These are phyloP conservation scores for Kazachstania sp. DNA, from an alignment of 1,139 yeast genomes.

Conservation along the genomic window DNA sequence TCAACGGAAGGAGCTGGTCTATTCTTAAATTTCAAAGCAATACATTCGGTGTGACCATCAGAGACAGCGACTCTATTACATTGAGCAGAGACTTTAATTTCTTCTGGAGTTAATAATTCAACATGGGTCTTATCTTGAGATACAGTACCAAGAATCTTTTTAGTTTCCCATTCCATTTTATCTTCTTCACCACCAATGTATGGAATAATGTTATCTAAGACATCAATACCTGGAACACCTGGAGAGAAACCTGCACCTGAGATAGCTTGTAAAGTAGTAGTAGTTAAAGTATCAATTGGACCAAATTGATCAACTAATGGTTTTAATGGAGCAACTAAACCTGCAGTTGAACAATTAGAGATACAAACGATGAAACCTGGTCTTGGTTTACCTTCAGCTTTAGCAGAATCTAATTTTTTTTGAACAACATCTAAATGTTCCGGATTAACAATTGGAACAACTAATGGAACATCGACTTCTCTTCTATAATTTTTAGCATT, in stretches of 20 bases:
- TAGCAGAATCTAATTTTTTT: constrained; percentile 46
- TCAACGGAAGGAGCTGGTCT: constrained; percentile 81
- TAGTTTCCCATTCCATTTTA: constrained; percentile 97
- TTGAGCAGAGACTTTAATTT: constrained; percentile 84
- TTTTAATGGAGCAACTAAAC: constrained; percentile 90
- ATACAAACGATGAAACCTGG: constrained; percentile 89
- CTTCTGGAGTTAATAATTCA: constrained; percentile 54
- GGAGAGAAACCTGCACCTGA: constrained; percentile 99
- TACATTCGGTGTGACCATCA: constrained; percentile 97
- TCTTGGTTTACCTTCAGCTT: constrained; percentile 43
- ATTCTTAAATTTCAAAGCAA: constrained; percentile 72
- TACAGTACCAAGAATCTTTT: constrained; percentile 74
- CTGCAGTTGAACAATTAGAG: constrained; percentile 97
- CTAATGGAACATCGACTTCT: constrained; percentile 75
- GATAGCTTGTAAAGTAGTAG: constrained; percentile 93
- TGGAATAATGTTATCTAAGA: constrained; percentile 90
- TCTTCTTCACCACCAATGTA: constrained; percentile 96
- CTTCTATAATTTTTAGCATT: constrained; percentile 96
- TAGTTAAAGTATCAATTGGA: constrained; percentile 75
- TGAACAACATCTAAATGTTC: constrained; percentile 78
- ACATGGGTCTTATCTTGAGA: constrained; percentile 48
- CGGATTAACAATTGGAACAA: constrained; percentile 94
- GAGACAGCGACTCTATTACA: constrained; percentile 95
- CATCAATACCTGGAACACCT: constrained; percentile 92
- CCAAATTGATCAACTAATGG: constrained; percentile 87